phyloP scores from a whole-genome alignment of 208 protist species.

The Blechomonas ayalai region DNA sequence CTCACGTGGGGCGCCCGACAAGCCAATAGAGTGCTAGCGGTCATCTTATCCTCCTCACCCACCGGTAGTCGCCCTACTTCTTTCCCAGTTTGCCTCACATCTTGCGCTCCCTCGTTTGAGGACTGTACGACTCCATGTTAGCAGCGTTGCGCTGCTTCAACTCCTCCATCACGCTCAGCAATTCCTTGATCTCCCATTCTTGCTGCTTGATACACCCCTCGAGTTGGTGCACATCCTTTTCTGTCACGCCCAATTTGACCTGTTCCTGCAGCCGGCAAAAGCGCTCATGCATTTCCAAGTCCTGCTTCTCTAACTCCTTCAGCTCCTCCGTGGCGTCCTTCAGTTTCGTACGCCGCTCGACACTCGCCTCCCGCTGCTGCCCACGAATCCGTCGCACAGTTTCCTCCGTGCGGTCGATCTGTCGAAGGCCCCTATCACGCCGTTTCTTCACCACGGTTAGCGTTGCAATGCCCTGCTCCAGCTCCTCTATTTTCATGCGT shows the following conservation, averaged over 20 bases:
- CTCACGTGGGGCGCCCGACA: too few relatives aligned
- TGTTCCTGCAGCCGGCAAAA: slow-evolving; percentile 42
- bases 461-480: slow-evolving; percentile 53
- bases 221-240: slow-evolving; percentile 35
- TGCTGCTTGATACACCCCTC: slow-evolving; percentile 19
- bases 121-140: not conserved
- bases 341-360: slow-evolving; percentile 29
- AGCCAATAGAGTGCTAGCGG: too few relatives aligned
- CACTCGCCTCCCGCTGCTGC: slow-evolving; percentile 37
- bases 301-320: slow-evolving; percentile 26
- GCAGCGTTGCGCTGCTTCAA: slow-evolving; percentile 17
- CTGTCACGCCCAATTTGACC: slow-evolving; percentile 41
- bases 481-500: slow-evolving; percentile 32
- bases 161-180: slow-evolving; percentile 8
- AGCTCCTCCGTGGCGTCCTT: slow-evolving; percentile 42
- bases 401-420: slow-evolving; percentile 39
- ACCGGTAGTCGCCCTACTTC: slow-evolving; percentile 37
- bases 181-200: slow-evolving; percentile 14
- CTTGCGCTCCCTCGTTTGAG: slow-evolving; percentile 15
- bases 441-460: slow-evolving; percentile 44
- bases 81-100: slow-evolving; percentile 24
- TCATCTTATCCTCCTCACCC: too few relatives aligned
- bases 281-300: slow-evolving; percentile 54
- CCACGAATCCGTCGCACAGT: slow-evolving; percentile 21
- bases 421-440: slow-evolving; percentile 29